Base-by-base conservation (phyloP, 139 green algal species). In the Chlorokybus atmophyticus region DNA sequence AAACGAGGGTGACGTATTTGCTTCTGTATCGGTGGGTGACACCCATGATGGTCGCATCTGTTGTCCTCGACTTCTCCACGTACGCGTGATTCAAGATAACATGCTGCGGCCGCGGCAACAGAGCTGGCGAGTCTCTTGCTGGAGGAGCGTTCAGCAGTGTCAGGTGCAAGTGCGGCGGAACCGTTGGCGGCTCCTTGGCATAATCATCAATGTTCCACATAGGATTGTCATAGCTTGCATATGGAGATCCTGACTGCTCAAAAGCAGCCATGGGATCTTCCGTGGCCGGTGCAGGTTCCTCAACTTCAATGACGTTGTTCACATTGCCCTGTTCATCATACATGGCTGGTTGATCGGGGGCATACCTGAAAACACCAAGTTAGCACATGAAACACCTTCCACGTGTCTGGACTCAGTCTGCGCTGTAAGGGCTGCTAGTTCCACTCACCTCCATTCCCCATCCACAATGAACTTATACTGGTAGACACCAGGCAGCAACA, bases 61-160 rank as follows among this genome's bases (percentile, higher is more conserved):
- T 64, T 57, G 83, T 61, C 24, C 69, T 79, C 24, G 24, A 64
- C 17, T 65, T 73, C 41, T 80, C 73, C 27, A 48, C 32, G 35
- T 74, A 99, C 6, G 90, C 59, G 71, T 99, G 91, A 72, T 93
- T 95, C 10, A 99, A 77, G 40, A 98, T 87, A 19, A 99, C 91
- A 65, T 99, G 91, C 79, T 94, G 88, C 19, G 91, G 90, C 19
- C 90, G 71, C 0, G 91, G 91, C 40, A 97, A 79, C 14, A 79
- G 74, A 0, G 84, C 77, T 14, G 85, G 79, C 5, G 82, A 70
- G 50, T 93, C 85, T 23, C 25, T 14, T 4, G 30, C 32, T 14
- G 35, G 28, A 79, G 50, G 7, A 55, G 30, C 83, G 60, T 98
- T 98, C 7, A 98, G 78, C 64, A 97, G 75, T 7, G 87, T 93